Evolutionary conservation across 2,329 filamentous ascomycete genomes (phyloP).

Genomic region (Helminthosporium solani): DNA sequence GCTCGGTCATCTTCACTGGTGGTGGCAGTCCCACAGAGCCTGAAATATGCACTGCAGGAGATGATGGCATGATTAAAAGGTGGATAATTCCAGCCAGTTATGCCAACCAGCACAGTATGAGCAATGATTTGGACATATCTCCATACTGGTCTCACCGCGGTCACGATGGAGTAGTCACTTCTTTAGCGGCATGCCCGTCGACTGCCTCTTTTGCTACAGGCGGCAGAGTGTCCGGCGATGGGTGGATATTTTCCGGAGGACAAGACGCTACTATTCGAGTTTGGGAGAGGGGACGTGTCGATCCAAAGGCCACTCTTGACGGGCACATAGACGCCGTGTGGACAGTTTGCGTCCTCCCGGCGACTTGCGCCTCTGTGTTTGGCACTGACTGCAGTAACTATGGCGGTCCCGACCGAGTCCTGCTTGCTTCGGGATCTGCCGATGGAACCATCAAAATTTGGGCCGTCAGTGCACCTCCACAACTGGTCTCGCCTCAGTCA

Average conservation of each 20-base stretch:
- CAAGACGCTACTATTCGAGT: slow-evolving; percentile 91
- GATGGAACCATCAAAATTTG: slow-evolving; percentile 92
- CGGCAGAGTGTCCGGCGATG: slow-evolving; percentile 83
- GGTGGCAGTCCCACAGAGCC: slow-evolving; percentile 94
- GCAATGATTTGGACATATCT: slow-evolving; percentile 82
- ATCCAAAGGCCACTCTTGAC: slow-evolving; percentile 91
- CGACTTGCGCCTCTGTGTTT: slow-evolving; percentile 77
- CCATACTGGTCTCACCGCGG: slow-evolving; percentile 95
- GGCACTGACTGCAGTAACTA: slow-evolving; percentile 69
- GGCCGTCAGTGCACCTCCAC: slow-evolving; percentile 89
- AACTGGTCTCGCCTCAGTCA: slow-evolving; percentile 76
- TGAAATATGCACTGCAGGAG: slow-evolving; percentile 93
- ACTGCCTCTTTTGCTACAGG: slow-evolving; percentile 87
- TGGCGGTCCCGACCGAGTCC: slow-evolving; percentile 78
- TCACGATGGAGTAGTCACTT: slow-evolving; percentile 86
- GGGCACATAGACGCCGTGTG: slow-evolving; percentile 96
- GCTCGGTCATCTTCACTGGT: slow-evolving; percentile 93
- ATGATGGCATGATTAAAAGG: slow-evolving; percentile 93
- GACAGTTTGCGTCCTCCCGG: slow-evolving; percentile 88
- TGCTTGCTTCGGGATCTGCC: slow-evolving; percentile 87
- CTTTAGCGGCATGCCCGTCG: slow-evolving; percentile 81
- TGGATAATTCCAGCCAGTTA: slow-evolving; percentile 90
- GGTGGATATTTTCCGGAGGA: slow-evolving; percentile 97
- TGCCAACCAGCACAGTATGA: slow-evolving; percentile 60
- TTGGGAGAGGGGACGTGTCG: slow-evolving; percentile 92